phyloP scores from a whole-genome alignment of 768 basidiomycete species.

The Naganishia antarctica region DNA sequence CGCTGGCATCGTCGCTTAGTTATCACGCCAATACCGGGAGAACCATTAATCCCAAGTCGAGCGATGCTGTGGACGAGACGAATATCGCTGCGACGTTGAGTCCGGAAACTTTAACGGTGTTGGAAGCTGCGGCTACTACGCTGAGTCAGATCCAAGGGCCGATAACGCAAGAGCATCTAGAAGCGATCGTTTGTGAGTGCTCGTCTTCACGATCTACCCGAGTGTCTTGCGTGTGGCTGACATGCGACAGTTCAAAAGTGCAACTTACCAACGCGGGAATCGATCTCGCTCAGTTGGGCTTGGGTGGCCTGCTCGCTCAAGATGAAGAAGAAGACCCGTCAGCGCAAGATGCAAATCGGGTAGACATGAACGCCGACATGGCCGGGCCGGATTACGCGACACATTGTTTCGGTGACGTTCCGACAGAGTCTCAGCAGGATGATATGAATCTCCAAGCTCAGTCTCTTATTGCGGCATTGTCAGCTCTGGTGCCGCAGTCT shows the following conservation, averaged over 20 bases:
- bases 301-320: constrained; percentile 7
- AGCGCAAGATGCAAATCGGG: neutral
- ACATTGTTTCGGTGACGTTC: neutral
- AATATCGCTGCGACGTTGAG: constrained; percentile 10
- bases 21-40: neutral
- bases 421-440: constrained; percentile 3
- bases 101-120: constrained; percentile 6
- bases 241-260: neutral
- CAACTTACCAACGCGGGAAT: constrained; percentile 17
- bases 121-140: constrained; percentile 13
- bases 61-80: neutral
- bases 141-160: constrained; percentile 14
- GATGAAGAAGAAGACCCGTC: constrained; percentile 12
- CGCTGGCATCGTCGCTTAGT: neutral
- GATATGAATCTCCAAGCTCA: constrained; percentile 21
- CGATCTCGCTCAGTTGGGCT: constrained; percentile 2
- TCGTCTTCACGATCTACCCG: too few species aligned
- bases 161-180: constrained; percentile 13
- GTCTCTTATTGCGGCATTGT: constrained; percentile 13
- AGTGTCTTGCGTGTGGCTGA: too few species aligned
- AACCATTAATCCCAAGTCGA: neutral
- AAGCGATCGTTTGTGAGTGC: constrained; percentile 14
- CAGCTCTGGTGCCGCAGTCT: constrained; percentile 4
- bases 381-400: neutral
- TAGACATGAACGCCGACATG: neutral